A percentile compares a stretch with the other conserved stretches of the same genome.
Conservation (phyloP, 495 filamentous ascomycete genomes). For the Aspergillus avenaceus region DNA sequence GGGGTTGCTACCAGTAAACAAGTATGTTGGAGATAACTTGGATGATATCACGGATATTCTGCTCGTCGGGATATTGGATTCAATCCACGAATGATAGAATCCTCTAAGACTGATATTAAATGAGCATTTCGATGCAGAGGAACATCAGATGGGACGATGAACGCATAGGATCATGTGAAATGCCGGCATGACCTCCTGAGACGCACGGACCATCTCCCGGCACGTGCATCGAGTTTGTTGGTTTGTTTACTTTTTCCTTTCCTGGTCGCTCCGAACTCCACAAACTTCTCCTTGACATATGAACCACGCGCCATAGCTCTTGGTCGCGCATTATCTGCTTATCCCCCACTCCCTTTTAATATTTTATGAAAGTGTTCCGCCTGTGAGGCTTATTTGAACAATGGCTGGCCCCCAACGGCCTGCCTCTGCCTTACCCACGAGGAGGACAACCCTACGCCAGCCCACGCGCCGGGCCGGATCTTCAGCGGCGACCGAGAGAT, state of each 20-base stretch:
- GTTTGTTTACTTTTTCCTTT: constrained; percentile 45
- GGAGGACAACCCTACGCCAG: constrained; percentile 55
- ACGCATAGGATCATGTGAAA: constrained; percentile 34
- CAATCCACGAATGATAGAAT: background rate
- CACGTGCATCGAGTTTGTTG: constrained; percentile 14
- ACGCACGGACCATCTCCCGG: constrained; percentile 5
- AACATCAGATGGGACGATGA: constrained; percentile 4
- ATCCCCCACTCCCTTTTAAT: background rate
- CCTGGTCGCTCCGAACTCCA: constrained; percentile 22
- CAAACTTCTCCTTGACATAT: constrained; percentile 6
- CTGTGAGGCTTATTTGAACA: constrained; percentile 6
- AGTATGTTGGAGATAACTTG: no score
- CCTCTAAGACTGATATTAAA: background rate
- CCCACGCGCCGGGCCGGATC: constrained; percentile 39
- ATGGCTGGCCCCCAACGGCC: constrained; percentile 57
- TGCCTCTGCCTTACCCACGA: constrained; percentile 45
- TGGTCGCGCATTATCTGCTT: background rate
- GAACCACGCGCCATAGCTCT: background rate
- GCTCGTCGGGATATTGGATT: no score
- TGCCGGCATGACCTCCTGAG: constrained; percentile 22
- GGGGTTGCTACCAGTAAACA: background rate
- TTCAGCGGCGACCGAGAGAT: constrained; percentile 32
- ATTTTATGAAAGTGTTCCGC: background rate
- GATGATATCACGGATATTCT: no score
- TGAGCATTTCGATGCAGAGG: background rate